Conservation (phyloP, 2,329 filamentous ascomycete genomes). For the Phialophora expanda region DNA sequence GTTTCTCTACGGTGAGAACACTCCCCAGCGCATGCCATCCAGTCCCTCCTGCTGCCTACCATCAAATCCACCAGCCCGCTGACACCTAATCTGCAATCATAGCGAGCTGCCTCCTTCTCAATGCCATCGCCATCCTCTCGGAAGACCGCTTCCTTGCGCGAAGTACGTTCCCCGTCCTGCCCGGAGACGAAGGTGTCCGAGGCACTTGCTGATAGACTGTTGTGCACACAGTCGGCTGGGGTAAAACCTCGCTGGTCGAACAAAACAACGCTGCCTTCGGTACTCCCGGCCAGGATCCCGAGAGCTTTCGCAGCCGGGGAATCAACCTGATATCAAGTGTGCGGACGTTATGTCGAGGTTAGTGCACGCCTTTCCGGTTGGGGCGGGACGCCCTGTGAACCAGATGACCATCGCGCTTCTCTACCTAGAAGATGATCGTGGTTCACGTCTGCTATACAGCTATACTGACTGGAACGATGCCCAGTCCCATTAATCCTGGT, state of each 20-base stretch:
- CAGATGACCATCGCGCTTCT: not conserved
- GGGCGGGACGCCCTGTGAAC: not conserved
- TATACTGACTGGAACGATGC: not conserved
- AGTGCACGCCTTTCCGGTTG: slow-evolving; percentile 5
- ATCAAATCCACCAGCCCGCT: slow-evolving; percentile 1
- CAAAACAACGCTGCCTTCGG: slow-evolving; percentile 77
- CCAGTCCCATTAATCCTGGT: slow-evolving; percentile 82
- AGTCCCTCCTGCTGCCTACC: not conserved
- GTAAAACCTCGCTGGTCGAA: slow-evolving; percentile 49
- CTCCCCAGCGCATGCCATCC: not conserved
- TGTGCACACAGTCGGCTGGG: slow-evolving; percentile 74
- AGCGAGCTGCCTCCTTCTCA: slow-evolving; percentile 71
- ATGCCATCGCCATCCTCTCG: slow-evolving; percentile 90
- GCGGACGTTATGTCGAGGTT: slow-evolving; percentile 28
- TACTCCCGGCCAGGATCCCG: slow-evolving; percentile 65
- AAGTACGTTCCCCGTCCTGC: slow-evolving; percentile 47
- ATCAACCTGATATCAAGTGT: slow-evolving; percentile 84
- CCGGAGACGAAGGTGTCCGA: not conserved
- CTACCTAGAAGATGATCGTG: not conserved
- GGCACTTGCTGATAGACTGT: slow-evolving; percentile 3
- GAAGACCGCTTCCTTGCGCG: slow-evolving; percentile 92
- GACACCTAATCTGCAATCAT: slow-evolving; percentile 37
- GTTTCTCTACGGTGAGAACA: slow-evolving; percentile 40
- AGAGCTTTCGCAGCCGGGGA: slow-evolving; percentile 82
- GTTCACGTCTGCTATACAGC: not conserved